Percentiles rank a stretch among this genome's conserved stretches.
Evolutionary conservation across 1,139 yeast species (phyloP).

Genomic region (Pichia sorboxylosa): DNA sequence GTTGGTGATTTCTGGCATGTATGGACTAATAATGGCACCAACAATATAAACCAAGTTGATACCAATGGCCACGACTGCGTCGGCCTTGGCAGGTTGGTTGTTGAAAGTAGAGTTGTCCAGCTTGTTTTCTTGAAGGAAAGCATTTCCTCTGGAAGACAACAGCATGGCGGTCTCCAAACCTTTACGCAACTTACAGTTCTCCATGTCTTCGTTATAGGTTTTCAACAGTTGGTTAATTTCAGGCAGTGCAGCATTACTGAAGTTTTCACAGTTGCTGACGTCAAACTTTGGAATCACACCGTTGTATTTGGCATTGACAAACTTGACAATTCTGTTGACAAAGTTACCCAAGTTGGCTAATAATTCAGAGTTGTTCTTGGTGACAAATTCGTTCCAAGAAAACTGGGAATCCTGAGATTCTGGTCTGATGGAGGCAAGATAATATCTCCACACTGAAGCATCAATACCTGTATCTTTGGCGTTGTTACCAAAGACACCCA

Average conservation of each 20-base stretch:
- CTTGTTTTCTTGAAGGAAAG: constrained; percentile 89
- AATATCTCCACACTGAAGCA: constrained; percentile 95
- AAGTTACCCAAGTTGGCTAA: constrained; percentile 94
- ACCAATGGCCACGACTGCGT: constrained; percentile 88
- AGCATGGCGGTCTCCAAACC: constrained; percentile 90
- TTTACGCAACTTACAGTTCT: constrained; percentile 67
- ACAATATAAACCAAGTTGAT: constrained; percentile 78
- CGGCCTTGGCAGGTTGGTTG: constrained; percentile 68
- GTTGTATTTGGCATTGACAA: constrained; percentile 80
- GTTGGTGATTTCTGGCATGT: constrained; percentile 73
- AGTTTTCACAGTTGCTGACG: constrained; percentile 32
- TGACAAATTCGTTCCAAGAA: constrained; percentile 92
- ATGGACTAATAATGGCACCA: constrained; percentile 72
- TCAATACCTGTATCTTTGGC: constrained; percentile 88
- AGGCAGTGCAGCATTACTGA: constrained; percentile 31
- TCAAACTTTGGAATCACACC: constrained; percentile 71
- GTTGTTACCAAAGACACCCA: constrained; percentile 96
- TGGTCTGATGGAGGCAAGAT: constrained; percentile 84
- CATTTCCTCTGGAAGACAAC: constrained; percentile 85
- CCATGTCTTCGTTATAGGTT: constrained; percentile 62
- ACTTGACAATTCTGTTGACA: constrained; percentile 86
- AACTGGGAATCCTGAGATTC: constrained; percentile 93
- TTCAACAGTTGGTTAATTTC: constrained; percentile 55
- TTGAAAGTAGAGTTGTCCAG: constrained; percentile 77
- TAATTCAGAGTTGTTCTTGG: constrained; percentile 85